Base-by-base conservation (phyloP, 2,329 filamentous ascomycete genomes). In the Monosporascus sp. region DNA sequence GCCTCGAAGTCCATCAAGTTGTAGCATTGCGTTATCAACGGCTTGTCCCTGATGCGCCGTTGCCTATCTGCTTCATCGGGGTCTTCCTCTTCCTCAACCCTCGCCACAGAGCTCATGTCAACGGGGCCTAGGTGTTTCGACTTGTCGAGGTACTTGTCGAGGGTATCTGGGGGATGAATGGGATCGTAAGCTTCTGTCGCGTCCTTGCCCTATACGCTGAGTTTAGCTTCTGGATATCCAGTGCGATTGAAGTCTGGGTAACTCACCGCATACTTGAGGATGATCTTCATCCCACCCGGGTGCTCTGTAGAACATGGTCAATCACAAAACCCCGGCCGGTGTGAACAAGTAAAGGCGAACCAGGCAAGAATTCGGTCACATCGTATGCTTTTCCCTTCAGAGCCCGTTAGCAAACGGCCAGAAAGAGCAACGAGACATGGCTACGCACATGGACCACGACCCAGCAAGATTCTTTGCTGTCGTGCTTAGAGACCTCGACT, bases 1-100 rank as follows among this genome's bases (percentile, higher is more conserved):
- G 90, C 85, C 78, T 99, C 94, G 69, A 99, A 99, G 73, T 99
- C 94, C 74, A 94, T 83, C 55, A 97, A 74, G 69, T 97, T 97
- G 72, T 92, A 96, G 76, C 91, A 96, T 69, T 95, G 88, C 60
- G 89, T 86, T 55, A 97, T 75, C 47, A 85, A 76, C 0, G 92
- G 92, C 84, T 91, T 95, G 55, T 80, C 75, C 61, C 80, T 76
- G 53, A 91, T 82, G 52, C 89, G 84, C 68, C 92, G 80, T 71
- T 88, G 85, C 52, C 93, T 81, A 54, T 83, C 89, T 34, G 65
- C 67, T 64, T 93, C 89, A 47, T 88, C 85, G 1, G 87, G 88
- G 58, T 85, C 83, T 18, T 79, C 78, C 51, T 80, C 81, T 67
- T 86, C 84, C 64, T 84, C 81, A 59, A 87, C 82, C 54, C 79